A percentile compares a stretch with the other conserved stretches of the same genome.
Conservation (phyloP, 208 protist genomes). For the Leptomonas pyrrhocoris region DNA sequence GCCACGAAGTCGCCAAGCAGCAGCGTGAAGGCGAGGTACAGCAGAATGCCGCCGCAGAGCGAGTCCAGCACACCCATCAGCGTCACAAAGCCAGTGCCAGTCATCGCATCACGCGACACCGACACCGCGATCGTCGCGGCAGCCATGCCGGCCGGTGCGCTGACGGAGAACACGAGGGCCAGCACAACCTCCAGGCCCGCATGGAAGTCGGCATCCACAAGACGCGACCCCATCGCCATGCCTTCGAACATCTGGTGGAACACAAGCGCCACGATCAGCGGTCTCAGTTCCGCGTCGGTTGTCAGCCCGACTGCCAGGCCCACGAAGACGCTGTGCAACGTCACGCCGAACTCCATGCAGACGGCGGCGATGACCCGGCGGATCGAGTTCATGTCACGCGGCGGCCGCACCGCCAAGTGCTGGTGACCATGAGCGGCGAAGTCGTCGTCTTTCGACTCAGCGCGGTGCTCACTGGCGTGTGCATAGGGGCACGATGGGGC, state of each 20-base stretch:
- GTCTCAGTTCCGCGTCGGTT: conserved; percentile 44
- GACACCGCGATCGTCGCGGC: conserved; percentile 32
- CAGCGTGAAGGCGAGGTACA: conserved; percentile 72
- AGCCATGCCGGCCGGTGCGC: conserved; percentile 49
- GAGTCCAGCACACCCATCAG: conserved; percentile 52
- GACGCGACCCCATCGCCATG: conserved; percentile 59
- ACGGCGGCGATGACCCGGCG: conserved; percentile 44
- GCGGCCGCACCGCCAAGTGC: conserved; percentile 23
- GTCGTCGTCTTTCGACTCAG: conserved; percentile 7
- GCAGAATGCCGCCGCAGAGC: conserved; percentile 70
- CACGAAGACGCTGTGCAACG: conserved; percentile 78
- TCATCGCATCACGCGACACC: conserved; percentile 43
- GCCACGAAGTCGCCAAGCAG: conserved; percentile 62
- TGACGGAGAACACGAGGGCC: conserved; percentile 48
- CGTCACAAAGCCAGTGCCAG: conserved; percentile 36
- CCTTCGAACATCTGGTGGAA: conserved; percentile 83
- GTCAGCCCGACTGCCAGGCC: conserved; percentile 59
- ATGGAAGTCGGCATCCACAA: conserved; percentile 65
- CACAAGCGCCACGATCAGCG: conserved; percentile 56
- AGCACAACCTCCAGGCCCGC: conserved; percentile 35
- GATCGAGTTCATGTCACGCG: conserved; percentile 26
- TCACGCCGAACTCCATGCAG: conserved; percentile 38
- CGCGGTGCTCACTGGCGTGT: not conserved
- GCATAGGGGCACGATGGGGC: not conserved
- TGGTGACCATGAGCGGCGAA: conserved; percentile 34